phyloP scores from a whole-genome alignment of 2,329 filamentous ascomycete genomes.

The Monosporascus ibericus region DNA sequence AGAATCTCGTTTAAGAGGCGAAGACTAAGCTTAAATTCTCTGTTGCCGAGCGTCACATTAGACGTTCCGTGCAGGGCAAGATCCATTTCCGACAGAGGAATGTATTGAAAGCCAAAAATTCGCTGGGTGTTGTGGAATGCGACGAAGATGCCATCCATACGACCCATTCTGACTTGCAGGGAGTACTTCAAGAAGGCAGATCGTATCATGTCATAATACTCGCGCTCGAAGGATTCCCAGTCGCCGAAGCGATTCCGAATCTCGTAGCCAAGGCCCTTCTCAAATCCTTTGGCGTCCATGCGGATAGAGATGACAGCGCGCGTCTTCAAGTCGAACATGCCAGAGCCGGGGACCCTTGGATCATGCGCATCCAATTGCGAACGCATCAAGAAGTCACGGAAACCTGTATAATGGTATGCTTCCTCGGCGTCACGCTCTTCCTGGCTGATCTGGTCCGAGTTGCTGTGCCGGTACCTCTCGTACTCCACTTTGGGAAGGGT shows the following conservation, averaged over 20 bases:
- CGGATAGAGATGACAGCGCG: conserved; percentile 86
- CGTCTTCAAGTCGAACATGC: conserved; percentile 96
- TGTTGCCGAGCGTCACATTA: conserved; percentile 62
- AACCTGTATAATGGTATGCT: conserved; percentile 79
- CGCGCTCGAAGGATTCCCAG: conserved; percentile 89
- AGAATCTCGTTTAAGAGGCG: conserved; percentile 73
- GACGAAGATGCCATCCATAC: conserved; percentile 98
- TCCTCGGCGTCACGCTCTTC: conserved; percentile 68
- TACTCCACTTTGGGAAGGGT: conserved; percentile 78
- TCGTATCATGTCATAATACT: conserved; percentile 95
- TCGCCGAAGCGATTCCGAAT: conserved; percentile 69
- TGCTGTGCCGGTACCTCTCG: conserved; percentile 71
- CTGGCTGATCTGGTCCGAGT: conserved; percentile 62
- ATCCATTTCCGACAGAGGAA: conserved; percentile 84
- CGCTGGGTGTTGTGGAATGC: conserved; percentile 92
- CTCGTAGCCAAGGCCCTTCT: conserved; percentile 79
- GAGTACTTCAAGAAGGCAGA: conserved; percentile 95
- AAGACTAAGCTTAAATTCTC: conserved; percentile 80
- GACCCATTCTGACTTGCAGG: conserved; percentile 89
- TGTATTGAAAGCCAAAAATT: conserved; percentile 97
- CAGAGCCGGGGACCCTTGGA: conserved; percentile 75
- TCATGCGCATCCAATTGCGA: conserved; percentile 93
- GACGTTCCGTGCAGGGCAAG: conserved; percentile 74
- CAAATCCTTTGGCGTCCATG: conserved; percentile 70
- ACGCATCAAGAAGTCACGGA: conserved; percentile 86